Base-by-base conservation (phyloP, 176 grass and related monocot species). In the Bromus sterilis region DNA sequence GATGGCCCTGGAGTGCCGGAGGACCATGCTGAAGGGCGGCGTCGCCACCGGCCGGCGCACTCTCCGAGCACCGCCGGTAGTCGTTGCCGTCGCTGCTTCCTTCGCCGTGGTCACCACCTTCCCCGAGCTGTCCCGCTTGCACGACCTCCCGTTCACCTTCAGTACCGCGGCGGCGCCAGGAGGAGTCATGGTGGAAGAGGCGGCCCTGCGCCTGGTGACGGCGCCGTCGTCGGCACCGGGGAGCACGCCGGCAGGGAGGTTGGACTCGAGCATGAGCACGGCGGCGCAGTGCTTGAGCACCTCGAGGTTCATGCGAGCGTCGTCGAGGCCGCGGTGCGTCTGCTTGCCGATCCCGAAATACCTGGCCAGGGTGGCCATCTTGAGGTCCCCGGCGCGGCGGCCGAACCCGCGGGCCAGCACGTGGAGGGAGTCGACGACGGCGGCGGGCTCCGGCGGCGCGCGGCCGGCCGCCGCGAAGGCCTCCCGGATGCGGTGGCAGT, bases 221-320 rank as follows among this genome's bases (percentile, higher is more conserved):
- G 82, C 77, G 18, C 82, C 85, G 21, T 33, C 40, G 10, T 15
- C 59, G 9, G 44, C 28, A 3, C 66, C 67, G 2, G 61, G 13
- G 16, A 94, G 82, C 23, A 94, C 25, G 25, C 84, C 63, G 0
- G 90, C 63, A 1, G 96, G 96, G 56, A 98, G 92, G 82, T 30
- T 98, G 1, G 92, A 91, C 79, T 98, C 96, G 67, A 98, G 84
- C 16, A 98, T 89, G 12, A 95, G 86, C 6, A 98, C 93, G 7
- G 93, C 91, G 57, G 96, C 93, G 66, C 96, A 98, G 81, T 95
- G 93, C 88, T 98, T 98, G 90, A 98, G 86, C 65, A 98, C 90
- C 86, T 98, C 96, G 34, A 98, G 74, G 90, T 98, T 98, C 96
- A 98, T 93, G 24, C 96, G 82, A 3, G 74, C 92, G 75, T 98